These are phyloP conservation scores for Tripterygium wilfordii DNA, from an alignment of 177 flowering plant species.

Conservation along the genomic window DNA sequence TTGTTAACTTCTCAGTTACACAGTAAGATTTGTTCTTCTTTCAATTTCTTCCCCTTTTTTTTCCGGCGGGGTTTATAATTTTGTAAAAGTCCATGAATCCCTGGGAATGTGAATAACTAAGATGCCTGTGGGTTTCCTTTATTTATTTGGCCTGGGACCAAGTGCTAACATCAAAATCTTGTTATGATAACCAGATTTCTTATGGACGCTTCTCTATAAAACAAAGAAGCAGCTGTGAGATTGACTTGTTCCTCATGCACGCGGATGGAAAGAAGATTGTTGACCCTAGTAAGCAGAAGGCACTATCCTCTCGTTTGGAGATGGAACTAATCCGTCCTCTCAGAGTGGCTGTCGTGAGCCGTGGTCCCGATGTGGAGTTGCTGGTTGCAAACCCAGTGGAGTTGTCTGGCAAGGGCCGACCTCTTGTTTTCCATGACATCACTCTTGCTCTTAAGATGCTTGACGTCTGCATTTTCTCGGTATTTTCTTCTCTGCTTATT, in stretches of 20 bases:
- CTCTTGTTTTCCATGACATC: slow-evolving; percentile 55
- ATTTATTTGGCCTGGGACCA: too few species aligned
- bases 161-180: too few species aligned
- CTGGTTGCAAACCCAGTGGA: slow-evolving; percentile 68
- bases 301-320: slow-evolving; percentile 36
- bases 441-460: slow-evolving; percentile 54
- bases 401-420: slow-evolving; percentile 61
- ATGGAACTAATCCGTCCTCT: slow-evolving; percentile 50
- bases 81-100: too few species aligned
- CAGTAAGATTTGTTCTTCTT: too few species aligned
- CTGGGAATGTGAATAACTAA: too few species aligned
- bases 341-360: slow-evolving; percentile 46
- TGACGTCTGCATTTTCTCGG: slow-evolving; percentile 49
- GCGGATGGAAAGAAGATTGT: slow-evolving; percentile 56
- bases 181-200: slow-evolving; percentile 42
- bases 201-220: slow-evolving; percentile 45
- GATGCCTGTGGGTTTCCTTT: too few species aligned
- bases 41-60: too few species aligned
- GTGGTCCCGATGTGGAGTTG: slow-evolving; percentile 65
- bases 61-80: too few species aligned
- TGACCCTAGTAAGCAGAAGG: slow-evolving; percentile 39
- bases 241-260: slow-evolving; percentile 54
- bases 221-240: slow-evolving; percentile 35
- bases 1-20: too few species aligned
- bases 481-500: slow-evolving; percentile 14